Base-by-base conservation (phyloP, 2,329 filamentous ascomycete species). In the Diaporthe nobilis region DNA sequence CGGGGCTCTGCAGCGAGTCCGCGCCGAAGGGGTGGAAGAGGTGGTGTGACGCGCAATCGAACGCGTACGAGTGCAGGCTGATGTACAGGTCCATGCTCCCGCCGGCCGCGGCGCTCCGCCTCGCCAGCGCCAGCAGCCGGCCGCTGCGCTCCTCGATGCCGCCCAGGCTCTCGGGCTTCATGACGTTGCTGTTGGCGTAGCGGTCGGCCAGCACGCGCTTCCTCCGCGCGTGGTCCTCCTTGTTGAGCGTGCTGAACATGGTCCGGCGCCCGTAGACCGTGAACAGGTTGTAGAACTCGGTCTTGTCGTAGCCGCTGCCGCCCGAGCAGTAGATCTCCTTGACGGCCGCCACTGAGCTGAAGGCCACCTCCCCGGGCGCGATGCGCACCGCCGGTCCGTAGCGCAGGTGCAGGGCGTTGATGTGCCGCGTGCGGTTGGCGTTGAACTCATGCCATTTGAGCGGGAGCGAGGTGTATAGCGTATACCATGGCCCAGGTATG, bases 1-100 rank as follows among this genome's bases (percentile, higher is more conserved):
- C 81, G 44, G 84, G 78, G 25, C 87, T 83, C 42, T 88, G 85
- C 2, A 94, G 85, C 12, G 92, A 92, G 76, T 92, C 86, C 1
- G 90, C 90, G 2, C 92, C 92, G 75, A 90, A 87, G 0, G 92
- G 92, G 73, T 92, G 90, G 80, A 94, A 93, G n/a, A 94, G 86
- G 78, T 93, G 92, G 79, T 93, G 90, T 0, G 92, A 92, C 39
- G 91, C 88, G 79, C 92, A 93, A 80, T 94, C 92, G 72, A 93
- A 90, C 0, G 92, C 92, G 80, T 92, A 94, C 37, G 92, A 89
- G 77, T 94, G 92, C 2, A 94, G 84, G 31, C 83, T 85, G 81
- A 93, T 92, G 84, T 92, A 94, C 15, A 93, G 83, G 82, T 94
- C 92, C 5, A 92, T 82, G 67, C 86, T 88, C 6, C 81, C 82